phyloP scores from a whole-genome alignment of 140 eudicot genomes.

The Erigeron philadelphicus region DNA sequence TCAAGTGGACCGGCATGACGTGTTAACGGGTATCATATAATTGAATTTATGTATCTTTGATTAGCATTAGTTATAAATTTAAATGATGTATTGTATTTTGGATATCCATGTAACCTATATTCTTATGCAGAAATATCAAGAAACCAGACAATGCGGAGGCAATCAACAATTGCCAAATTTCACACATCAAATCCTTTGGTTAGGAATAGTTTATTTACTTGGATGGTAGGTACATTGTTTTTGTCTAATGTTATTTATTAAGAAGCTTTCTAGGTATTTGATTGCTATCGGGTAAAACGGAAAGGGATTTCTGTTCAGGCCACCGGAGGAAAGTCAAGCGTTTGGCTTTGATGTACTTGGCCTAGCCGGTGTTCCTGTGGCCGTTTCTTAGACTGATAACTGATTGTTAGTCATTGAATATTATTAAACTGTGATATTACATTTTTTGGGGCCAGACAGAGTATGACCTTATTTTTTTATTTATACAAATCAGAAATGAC shows the following conservation, averaged over 20 bases:
- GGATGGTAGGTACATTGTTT: conserved; percentile 66
- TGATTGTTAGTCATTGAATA: too few relatives aligned
- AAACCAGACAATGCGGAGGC: conserved; percentile 74
- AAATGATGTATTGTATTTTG: background rate
- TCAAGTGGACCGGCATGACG: conserved; percentile 67
- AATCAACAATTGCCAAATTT: conserved; percentile 73
- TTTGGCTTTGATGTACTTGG: too few relatives aligned
- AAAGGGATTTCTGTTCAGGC: too few relatives aligned
- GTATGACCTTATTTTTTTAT: too few relatives aligned
- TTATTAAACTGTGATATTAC: too few relatives aligned
- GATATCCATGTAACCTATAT: background rate
- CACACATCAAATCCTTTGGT: conserved; percentile 60
- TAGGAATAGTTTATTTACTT: conserved; percentile 49
- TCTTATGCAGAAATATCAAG: conserved; percentile 66
- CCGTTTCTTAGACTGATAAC: too few relatives aligned
- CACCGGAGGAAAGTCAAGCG: too few relatives aligned
- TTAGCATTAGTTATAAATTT: background rate
- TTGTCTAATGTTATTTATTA: background rate
- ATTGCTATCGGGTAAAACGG: too few relatives aligned
- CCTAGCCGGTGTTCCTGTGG: too few relatives aligned
- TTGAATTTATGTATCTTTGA: background rate
- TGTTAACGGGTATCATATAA: conserved; percentile 56
- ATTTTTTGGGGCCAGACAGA: too few relatives aligned
- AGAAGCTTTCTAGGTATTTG: background rate
- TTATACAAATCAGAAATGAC: too few relatives aligned